phyloP scores from a whole-genome alignment of 2,329 filamentous ascomycete genomes.

The Tolypocladium cylindrosporum region DNA sequence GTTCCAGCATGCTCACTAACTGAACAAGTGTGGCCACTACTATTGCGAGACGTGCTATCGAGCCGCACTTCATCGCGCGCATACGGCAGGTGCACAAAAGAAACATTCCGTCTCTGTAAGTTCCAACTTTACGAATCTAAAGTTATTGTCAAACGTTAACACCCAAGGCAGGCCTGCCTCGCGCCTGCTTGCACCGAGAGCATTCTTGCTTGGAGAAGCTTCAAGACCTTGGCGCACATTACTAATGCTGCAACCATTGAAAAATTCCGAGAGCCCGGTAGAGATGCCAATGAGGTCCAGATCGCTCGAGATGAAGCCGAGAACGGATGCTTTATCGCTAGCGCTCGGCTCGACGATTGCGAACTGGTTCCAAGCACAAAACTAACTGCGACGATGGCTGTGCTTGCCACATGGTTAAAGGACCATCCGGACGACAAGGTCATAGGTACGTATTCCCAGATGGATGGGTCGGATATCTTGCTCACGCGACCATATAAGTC shows the following conservation, averaged over 20 bases:
- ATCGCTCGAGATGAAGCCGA: slow-evolving; percentile 1
- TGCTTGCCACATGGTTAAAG: slow-evolving; percentile 20
- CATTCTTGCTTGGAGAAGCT: too few relatives aligned
- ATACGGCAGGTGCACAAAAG: too few relatives aligned
- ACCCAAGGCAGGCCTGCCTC: too few relatives aligned
- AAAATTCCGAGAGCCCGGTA: slow-evolving; percentile 9
- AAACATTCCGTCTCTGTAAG: too few relatives aligned
- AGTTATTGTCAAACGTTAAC: background rate
- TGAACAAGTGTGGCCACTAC: slow-evolving; percentile 20
- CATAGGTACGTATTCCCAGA: slow-evolving; percentile 18
- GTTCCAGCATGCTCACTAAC: too few relatives aligned
- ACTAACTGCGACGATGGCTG: slow-evolving; percentile 17
- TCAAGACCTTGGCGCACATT: background rate
- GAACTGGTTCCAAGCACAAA: slow-evolving; percentile 19
- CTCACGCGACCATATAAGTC: slow-evolving; percentile 12
- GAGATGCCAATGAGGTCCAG: slow-evolving; percentile 11
- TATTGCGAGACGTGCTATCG: slow-evolving; percentile 18
- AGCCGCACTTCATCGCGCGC: background rate
- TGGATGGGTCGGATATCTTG: rapidly evolving
- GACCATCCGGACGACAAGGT: slow-evolving; percentile 26
- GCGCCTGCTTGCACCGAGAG: background rate
- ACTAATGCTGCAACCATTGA: rapidly evolving
- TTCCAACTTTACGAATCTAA: too few relatives aligned
- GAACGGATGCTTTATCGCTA: slow-evolving; percentile 14
- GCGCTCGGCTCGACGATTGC: background rate